Evolutionary conservation across 164 flowering plant species (phyloP).

Genomic region (Amborella trichopoda): DNA sequence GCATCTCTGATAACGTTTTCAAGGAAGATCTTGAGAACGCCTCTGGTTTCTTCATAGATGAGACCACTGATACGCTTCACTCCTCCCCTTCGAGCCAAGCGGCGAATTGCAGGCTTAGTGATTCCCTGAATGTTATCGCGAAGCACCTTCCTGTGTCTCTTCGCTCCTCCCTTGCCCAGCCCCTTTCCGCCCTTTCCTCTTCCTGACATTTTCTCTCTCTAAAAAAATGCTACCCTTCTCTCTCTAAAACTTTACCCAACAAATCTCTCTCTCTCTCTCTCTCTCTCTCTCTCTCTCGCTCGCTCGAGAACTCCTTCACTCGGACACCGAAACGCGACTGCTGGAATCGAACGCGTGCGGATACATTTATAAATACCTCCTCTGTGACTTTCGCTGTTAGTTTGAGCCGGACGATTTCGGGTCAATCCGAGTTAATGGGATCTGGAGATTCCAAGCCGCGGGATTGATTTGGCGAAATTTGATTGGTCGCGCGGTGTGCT

Average conservation of each 20-base stretch:
- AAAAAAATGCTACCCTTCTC: neutral
- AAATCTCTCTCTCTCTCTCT: neutral
- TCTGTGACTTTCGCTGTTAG: too few species aligned
- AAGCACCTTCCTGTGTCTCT: conserved; percentile 6
- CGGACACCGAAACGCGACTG: too few species aligned
- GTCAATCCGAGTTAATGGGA: too few species aligned
- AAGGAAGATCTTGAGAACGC: conserved; percentile 9
- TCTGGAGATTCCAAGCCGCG: too few species aligned
- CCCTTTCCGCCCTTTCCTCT: conserved; percentile 8
- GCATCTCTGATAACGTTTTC: conserved; percentile 7
- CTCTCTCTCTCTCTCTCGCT: neutral
- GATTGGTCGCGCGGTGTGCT: too few species aligned
- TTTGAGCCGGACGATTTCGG: too few species aligned
- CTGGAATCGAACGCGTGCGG: too few species aligned
- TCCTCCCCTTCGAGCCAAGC: conserved; percentile 5
- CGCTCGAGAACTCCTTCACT: too few species aligned
- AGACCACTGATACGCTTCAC: conserved; percentile 9
- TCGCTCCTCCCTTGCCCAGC: conserved; percentile 6
- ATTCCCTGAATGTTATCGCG: conserved; percentile 7
- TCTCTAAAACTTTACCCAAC: too few species aligned
- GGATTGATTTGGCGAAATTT: too few species aligned
- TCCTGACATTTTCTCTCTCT: conserved; percentile 4
- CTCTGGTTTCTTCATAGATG: conserved; percentile 7
- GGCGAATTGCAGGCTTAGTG: conserved; percentile 8
- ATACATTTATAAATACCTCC: too few species aligned